Evolutionary conservation across 208 protist species (phyloP), one percentile per base, ranked within the genome.

Genomic region (Acanthamoeba triangularis): DNA sequence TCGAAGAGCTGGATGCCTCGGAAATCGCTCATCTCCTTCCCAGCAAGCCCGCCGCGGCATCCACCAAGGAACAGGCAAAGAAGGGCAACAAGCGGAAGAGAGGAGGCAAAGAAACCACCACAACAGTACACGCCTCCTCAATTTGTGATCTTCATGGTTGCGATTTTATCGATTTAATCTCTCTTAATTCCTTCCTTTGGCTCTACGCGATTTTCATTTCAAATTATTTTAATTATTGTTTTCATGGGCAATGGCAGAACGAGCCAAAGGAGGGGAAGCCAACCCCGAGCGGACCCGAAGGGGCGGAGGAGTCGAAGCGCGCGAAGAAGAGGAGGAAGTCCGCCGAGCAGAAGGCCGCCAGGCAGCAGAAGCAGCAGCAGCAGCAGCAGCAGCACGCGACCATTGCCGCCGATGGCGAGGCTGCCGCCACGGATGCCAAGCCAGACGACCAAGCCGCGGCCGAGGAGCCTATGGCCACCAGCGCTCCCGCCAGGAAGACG

Each of bases 1-100:
- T 90, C 28, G 82, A 90, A 65, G 82, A 90, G 30, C 54, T 90
- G 14, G 82, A 90, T 61, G 23, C 41, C 28, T 90, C 82, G 14
- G 25, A 30, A 16, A 49, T 90, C 35, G 14, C 47, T 49, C 44
- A 65, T 44, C 54, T 90, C 82, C 30, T 65, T n/a, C 54, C 82
- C 52, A 90, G 6, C 3, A 84, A 52, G 74, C 44, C 74, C 33
- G 74, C 74, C 5, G 25, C 44, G 1, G 30, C 49, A 11, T 3
- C 47, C 3, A 1, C 61, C 14, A 67, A 67, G 25, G 61, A 13
- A 13, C 61, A 67, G 28, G 52, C 52, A 13, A 56, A 35, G 25
- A 65, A 20, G 52, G 18, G 28, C 44, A 90, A 90, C 41, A 90
- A 90, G 30, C 20, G 35, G 23, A 90, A 90, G 82, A 90, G 49